Evolutionary conservation across 148 eudicot genomes (phyloP).

Genomic region (Simmondsia chinensis): DNA sequence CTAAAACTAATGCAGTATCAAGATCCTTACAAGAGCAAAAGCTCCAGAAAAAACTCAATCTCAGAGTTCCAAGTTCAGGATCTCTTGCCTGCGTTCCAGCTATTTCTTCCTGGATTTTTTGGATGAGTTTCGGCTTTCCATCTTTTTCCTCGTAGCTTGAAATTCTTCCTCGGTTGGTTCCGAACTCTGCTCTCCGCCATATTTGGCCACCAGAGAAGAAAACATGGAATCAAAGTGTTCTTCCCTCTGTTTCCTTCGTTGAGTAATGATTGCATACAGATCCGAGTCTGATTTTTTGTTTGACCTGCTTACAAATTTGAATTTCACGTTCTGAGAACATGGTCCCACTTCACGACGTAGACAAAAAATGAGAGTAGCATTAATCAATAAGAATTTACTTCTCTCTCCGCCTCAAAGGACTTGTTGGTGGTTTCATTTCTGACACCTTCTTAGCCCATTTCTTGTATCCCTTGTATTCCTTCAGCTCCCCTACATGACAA

Average conservation of each 20-base stretch:
- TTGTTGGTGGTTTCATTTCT: constrained; percentile 84
- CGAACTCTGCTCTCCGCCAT: constrained; percentile 43
- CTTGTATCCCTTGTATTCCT: constrained; percentile 69
- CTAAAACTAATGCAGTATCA: too few relatives aligned
- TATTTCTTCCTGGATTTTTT: constrained; percentile 24
- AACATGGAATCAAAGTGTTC: constrained; percentile 73
- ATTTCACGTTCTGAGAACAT: not conserved
- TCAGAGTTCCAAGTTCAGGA: too few relatives aligned
- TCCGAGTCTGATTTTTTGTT: constrained; percentile 50
- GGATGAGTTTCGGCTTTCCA: constrained; percentile 38
- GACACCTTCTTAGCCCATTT: constrained; percentile 81
- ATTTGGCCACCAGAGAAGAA: constrained; percentile 54
- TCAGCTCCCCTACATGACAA: constrained; percentile 49
- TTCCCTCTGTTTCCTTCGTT: constrained; percentile 61
- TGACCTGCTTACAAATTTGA: constrained; percentile 27
- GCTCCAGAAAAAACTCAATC: too few relatives aligned
- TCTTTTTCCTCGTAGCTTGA: constrained; percentile 56
- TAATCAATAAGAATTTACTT: constrained; percentile 32
- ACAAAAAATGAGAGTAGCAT: not conserved
- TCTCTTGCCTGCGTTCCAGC: too few relatives aligned
- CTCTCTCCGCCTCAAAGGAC: constrained; percentile 48
- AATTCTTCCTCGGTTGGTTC: constrained; percentile 93
- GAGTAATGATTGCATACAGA: constrained; percentile 68
- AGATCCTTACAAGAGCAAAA: too few relatives aligned
- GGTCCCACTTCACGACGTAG: not conserved